These are phyloP conservation scores for Podaxis mareebaensis DNA, from an alignment of 768 basidiomycete genomes.

Conservation along the genomic window DNA sequence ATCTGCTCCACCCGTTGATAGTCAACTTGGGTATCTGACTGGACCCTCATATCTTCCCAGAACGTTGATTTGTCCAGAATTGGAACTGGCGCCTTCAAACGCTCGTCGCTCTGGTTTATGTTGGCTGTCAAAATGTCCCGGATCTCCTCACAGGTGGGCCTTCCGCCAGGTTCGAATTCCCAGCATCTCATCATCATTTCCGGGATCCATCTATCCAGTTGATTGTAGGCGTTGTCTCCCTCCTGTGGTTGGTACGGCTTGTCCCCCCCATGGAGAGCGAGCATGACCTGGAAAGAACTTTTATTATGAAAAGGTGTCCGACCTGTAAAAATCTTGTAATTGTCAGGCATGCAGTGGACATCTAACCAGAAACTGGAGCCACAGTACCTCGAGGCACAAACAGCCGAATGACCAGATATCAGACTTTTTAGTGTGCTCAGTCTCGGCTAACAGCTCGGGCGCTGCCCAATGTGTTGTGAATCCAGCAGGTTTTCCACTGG, in stretches of 20 bases:
- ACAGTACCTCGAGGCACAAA: not conserved
- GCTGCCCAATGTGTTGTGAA: conserved; percentile 7
- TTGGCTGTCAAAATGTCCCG: not conserved
- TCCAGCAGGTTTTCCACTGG: not conserved
- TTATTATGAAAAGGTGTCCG: not conserved
- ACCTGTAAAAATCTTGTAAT: not conserved
- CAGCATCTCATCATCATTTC: not conserved
- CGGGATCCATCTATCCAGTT: not conserved
- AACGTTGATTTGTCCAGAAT: not conserved
- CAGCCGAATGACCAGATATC: not conserved
- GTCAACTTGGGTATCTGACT: not conserved
- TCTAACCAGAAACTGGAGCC: not conserved
- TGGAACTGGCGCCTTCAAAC: not conserved
- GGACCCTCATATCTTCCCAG: not conserved
- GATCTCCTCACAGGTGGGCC: not conserved
- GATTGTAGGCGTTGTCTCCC: not conserved
- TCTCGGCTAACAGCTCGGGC: conserved; percentile 1
- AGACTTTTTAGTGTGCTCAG: not conserved
- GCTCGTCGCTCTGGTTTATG: not conserved
- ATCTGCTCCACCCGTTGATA: not conserved
- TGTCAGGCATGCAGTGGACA: not conserved
- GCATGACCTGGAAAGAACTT: not conserved
- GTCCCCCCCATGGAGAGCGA: not conserved
- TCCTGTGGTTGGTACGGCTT: not conserved
- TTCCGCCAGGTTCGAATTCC: not conserved